A percentile compares a stretch with the other conserved stretches of the same genome.
Evolutionary conservation across 768 basidiomycete species (phyloP).

Genomic region (Suillus fuscotomentosus): DNA sequence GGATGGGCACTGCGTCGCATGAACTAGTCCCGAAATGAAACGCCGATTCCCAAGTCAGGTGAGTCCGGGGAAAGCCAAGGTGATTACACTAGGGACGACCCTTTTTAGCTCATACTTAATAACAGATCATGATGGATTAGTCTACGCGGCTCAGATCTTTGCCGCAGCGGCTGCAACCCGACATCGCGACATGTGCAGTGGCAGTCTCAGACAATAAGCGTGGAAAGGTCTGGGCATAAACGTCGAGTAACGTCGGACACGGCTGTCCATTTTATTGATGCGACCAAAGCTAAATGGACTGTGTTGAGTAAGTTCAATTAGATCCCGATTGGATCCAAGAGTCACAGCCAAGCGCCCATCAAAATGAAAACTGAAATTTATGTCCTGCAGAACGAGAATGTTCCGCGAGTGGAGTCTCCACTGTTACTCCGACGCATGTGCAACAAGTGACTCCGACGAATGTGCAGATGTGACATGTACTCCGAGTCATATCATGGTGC

Average conservation of each 20-base stretch:
- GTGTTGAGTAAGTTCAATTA: background rate
- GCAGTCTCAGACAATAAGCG: background rate
- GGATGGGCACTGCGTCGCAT: too few species aligned
- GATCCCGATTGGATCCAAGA: background rate
- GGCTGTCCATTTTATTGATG: background rate
- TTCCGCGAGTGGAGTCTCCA: background rate
- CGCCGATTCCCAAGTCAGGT: background rate
- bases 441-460: too few species aligned
- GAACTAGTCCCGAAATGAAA: constrained; percentile 3
- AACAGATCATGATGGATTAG: background rate
- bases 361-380: background rate
- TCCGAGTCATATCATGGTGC: too few species aligned
- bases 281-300: background rate
- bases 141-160: background rate
- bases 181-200: too few species aligned
- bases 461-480: too few species aligned
- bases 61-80: background rate
- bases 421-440: background rate
- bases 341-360: background rate
- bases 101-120: background rate
- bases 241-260: background rate
- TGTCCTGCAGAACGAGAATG: background rate
- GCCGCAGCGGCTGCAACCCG: background rate
- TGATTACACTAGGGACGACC: background rate
- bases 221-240: background rate